Evolutionary conservation across 202 grass and related monocot species (phyloP), one percentile per base, ranked within the genome.

Genomic region (Zizania palustris): DNA sequence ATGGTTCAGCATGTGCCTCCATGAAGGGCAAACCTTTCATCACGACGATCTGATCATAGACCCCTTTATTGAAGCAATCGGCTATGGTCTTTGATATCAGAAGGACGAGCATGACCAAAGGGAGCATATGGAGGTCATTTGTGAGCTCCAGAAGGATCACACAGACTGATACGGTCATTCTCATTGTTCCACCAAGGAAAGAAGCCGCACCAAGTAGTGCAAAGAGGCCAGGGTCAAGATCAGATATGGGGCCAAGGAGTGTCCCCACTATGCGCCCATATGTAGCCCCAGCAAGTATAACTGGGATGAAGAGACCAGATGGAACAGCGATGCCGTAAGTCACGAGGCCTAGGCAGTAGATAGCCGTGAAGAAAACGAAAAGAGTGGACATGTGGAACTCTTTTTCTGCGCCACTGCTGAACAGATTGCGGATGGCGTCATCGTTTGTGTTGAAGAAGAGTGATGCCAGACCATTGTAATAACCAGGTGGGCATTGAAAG

Each of bases 401-500:
- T 0, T 92, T 79, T 64, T 89, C 83, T 0, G 92, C 96, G 63
- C 92, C 92, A 44, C 65, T 78, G 51, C 89, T 96, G 82, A 99
- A 99, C 42, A 99, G 89, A 71, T 93, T 99, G 58, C 92, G 92
- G 53, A 96, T 99, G 48, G 96, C 96, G 67, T 99, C 96, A 0
- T 99, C 96, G 41, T 96, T 99, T 73, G 96, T 99, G 74, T 87
- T 99, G 68, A 99, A 93, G 81, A 99, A 99, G 15, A 99, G 92
- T 14, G 96, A 96, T 16, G 96, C 96, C 28, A 99, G 92, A 44
- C 84, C 92, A 9, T 96, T 99, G 87, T 99, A 99, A 18, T 99
- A 72, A 8, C 85, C 85, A 4, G 89, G 85, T 1, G 87, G 85
- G 63, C 92, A 99, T 38, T 93, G 96, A 60, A 99, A 99, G 68